Evolutionary conservation across 345 rosid species (phyloP).

Genomic region (Hirschfeldia incana): DNA sequence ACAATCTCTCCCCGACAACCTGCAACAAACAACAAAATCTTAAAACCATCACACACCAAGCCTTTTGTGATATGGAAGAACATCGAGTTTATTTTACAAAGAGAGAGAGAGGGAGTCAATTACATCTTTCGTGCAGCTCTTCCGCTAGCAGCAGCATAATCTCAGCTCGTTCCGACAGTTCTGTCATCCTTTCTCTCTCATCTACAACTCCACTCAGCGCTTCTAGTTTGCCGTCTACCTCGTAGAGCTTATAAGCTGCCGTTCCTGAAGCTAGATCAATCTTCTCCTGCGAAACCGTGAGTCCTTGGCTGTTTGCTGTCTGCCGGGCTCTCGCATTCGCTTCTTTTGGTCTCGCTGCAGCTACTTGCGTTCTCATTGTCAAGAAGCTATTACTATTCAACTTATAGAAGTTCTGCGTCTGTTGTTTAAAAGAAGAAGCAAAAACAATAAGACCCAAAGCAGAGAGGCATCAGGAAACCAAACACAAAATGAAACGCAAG

Average conservation of each 20-base stretch:
- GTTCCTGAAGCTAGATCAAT: constrained; percentile 51
- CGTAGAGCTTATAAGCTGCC: constrained; percentile 69
- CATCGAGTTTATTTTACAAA: neutral
- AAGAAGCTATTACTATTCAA: constrained; percentile 40
- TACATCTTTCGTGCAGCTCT: constrained; percentile 45
- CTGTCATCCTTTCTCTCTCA: constrained; percentile 52
- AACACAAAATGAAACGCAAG: constrained; percentile 15
- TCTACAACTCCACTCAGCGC: constrained; percentile 54
- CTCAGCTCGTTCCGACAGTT: constrained; percentile 51
- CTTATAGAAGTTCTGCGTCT: constrained; percentile 69
- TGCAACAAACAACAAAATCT: neutral
- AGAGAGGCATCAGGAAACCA: constrained; percentile 11
- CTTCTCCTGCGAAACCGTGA: constrained; percentile 32
- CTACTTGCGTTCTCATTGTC: constrained; percentile 43
- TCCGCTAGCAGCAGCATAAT: constrained; percentile 48
- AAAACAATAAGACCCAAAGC: neutral
- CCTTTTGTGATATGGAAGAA: neutral
- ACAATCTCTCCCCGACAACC: constrained; percentile 25
- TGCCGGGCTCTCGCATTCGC: constrained; percentile 33
- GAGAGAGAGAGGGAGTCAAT: neutral
- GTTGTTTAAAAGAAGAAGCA: constrained; percentile 10
- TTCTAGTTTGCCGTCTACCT: constrained; percentile 63
- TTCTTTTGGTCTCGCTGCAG: constrained; percentile 46
- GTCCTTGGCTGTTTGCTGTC: constrained; percentile 32
- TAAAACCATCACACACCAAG: neutral